These are phyloP conservation scores for Phytophthora ramorum DNA, from an alignment of 352 stramenopile genomes.

Conservation along the genomic window DNA sequence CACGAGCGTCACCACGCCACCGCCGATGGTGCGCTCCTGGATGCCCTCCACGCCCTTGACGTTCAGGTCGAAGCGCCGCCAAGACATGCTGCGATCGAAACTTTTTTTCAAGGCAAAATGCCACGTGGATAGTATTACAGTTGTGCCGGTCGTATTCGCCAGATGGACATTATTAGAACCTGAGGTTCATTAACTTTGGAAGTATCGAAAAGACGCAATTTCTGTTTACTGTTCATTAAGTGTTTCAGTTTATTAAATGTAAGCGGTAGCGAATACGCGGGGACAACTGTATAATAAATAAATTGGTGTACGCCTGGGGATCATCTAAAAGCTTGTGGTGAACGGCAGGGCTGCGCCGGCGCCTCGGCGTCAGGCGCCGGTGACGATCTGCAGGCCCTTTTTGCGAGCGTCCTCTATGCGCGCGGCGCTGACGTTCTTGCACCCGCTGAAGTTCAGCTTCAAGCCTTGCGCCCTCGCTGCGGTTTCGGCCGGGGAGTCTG, in stretches of 20 bases:
- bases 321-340: slow-evolving; percentile 33
- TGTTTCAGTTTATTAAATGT: no score
- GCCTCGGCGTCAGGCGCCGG: slow-evolving; percentile 24
- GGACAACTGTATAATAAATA: slow-evolving; percentile 24
- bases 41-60: slow-evolving; percentile 91
- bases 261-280: no score
- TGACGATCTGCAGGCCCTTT: slow-evolving; percentile 45
- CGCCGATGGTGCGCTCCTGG: slow-evolving; percentile 87
- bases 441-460: slow-evolving; percentile 71
- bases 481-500: slow-evolving; percentile 5
- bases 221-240: no score
- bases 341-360: slow-evolving; percentile 1
- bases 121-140: slow-evolving; percentile 24
- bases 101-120: slow-evolving; percentile 7
- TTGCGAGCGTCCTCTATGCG: slow-evolving; percentile 44
- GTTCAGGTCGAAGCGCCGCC: slow-evolving; percentile 89
- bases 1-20: slow-evolving; percentile 82
- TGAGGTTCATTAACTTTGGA: no score
- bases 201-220: no score
- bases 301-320: slow-evolving; percentile 24
- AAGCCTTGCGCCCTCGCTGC: slow-evolving; percentile 28
- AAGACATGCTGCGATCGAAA: slow-evolving; percentile 44
- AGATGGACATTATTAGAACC: no score
- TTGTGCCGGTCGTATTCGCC: no score
- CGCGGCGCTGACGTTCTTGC: slow-evolving; percentile 59